These are phyloP conservation scores for Penicillium italicum DNA, from an alignment of 2,329 filamentous ascomycete genomes.

Conservation along the genomic window DNA sequence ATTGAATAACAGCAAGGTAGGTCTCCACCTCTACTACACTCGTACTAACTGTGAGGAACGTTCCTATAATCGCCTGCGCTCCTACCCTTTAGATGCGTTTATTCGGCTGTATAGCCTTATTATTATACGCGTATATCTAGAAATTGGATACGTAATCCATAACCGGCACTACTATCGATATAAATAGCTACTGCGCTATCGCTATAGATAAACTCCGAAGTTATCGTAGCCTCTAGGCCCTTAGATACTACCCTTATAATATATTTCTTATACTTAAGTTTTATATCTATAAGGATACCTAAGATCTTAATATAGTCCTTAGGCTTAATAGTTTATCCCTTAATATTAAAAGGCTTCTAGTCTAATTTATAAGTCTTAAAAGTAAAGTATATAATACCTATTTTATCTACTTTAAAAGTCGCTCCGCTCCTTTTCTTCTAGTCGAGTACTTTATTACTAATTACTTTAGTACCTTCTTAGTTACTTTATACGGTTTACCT, in stretches of 20 bases:
- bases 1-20: conserved; percentile 9
- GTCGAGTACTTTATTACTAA: background rate
- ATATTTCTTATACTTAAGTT: conserved; percentile 25
- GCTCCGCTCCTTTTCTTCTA: background rate
- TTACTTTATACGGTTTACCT: background rate
- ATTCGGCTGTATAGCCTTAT: conserved; percentile 11
- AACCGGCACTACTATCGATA: conserved; percentile 20
- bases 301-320: background rate
- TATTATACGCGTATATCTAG: conserved; percentile 20
- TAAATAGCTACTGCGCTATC: conserved; percentile 16
- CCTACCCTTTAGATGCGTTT: conserved; percentile 22
- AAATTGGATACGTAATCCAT: conserved; percentile 26
- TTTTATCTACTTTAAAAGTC: background rate
- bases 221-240: conserved; percentile 17
- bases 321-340: background rate
- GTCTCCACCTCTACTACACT: conserved; percentile 23
- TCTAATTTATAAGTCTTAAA: background rate
- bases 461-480: background rate
- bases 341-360: background rate
- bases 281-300: conserved; percentile 16
- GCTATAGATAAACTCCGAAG: conserved; percentile 8
- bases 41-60: conserved; percentile 20
- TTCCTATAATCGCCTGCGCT: conserved; percentile 21
- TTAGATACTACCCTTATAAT: conserved; percentile 21
- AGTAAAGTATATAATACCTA: background rate